Conservation (phyloP, 768 basidiomycete species). For the Boletus coccyginus region DNA sequence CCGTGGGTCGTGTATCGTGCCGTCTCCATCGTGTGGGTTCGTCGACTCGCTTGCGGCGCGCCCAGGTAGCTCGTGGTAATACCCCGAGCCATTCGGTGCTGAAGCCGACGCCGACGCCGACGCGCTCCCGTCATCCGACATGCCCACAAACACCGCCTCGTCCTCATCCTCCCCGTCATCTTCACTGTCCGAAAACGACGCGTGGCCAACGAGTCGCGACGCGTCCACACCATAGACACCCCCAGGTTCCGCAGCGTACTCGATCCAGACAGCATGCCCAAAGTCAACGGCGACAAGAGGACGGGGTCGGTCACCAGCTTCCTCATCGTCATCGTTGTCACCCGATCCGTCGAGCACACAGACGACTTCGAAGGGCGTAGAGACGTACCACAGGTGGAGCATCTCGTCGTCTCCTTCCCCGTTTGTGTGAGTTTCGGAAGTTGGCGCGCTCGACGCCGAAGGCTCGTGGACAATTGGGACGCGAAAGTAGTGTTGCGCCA, state of each 20-base stretch:
- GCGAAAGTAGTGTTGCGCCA: constrained; percentile 74
- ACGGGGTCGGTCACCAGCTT: constrained; percentile 47
- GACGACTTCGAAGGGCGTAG: constrained; percentile 68
- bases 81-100: constrained; percentile 1
- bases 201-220: constrained; percentile 29
- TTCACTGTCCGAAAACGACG: constrained; percentile 24
- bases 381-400: constrained; percentile 71
- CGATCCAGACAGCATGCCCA: constrained; percentile 84
- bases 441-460: constrained; percentile 7
- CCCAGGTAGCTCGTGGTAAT: background rate
- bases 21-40: constrained; percentile 17
- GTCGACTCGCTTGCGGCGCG: constrained; percentile 5
- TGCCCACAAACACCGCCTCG: constrained; percentile 5
- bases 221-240: constrained; percentile 29
- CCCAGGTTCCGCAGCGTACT: constrained; percentile 42
- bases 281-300: constrained; percentile 84
- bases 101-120: background rate
- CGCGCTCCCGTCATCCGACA: constrained; percentile 7
- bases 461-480: constrained; percentile 49
- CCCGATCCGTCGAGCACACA: constrained; percentile 50
- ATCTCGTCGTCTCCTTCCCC: constrained; percentile 46
- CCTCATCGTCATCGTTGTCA: constrained; percentile 33
- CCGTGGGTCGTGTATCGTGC: constrained; percentile 22
- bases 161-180: constrained; percentile 27
- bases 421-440: background rate